These are phyloP conservation scores for Phialocephala subalpina DNA, from an alignment of 2,329 filamentous ascomycete genomes.

Conservation along the genomic window DNA sequence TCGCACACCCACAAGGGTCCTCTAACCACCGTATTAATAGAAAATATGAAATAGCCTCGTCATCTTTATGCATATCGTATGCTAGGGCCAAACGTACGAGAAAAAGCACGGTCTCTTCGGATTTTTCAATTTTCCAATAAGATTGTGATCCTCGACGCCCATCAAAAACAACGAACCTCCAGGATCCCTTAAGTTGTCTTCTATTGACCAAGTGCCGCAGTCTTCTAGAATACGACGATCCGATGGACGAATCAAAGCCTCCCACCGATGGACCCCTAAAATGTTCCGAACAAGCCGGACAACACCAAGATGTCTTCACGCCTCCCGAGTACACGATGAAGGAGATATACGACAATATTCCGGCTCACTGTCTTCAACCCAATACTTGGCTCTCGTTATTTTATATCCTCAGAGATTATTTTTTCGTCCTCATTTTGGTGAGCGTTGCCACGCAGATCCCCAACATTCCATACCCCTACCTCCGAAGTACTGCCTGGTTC, in stretches of 20 bases:
- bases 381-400: conserved; percentile 58
- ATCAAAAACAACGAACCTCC: background rate
- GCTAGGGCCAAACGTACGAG: conserved; percentile 22
- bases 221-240: conserved; percentile 8
- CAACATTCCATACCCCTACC: conserved; percentile 51
- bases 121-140: conserved; percentile 14
- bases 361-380: conserved; percentile 67
- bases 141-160: conserved; percentile 15
- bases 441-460: conserved; percentile 64
- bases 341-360: conserved; percentile 56
- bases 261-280: conserved; percentile 7
- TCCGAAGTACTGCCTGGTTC: conserved; percentile 60
- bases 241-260: background rate
- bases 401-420: conserved; percentile 64
- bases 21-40: conserved; percentile 22
- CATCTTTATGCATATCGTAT: conserved; percentile 24
- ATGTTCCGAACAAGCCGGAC: background rate
- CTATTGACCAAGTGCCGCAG: conserved; percentile 1
- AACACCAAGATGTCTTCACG: conserved; percentile 30
- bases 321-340: conserved; percentile 44
- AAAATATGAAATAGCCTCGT: conserved; percentile 23
- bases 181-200: conserved; percentile 5
- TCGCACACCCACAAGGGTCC: conserved; percentile 3
- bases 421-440: conserved; percentile 56
- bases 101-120: conserved; percentile 23